Evolutionary conservation across 345 rosid genomes (phyloP).

Genomic region (Rubroshorea leprosula): DNA sequence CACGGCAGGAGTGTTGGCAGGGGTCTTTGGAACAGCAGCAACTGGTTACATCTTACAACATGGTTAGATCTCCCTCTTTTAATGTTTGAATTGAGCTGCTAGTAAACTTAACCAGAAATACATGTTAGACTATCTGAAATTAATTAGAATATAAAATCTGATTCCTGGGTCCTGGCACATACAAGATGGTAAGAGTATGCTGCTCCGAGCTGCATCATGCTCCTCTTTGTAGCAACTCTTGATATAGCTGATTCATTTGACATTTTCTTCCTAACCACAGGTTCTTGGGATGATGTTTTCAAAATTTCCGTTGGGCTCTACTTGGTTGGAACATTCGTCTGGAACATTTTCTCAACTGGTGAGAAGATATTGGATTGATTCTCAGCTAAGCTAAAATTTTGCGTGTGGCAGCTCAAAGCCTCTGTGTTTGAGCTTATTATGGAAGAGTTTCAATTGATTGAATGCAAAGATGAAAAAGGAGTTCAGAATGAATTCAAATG

Average conservation of each 20-base stretch:
- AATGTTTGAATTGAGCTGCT: not conserved
- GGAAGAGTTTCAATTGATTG: conserved; percentile 6
- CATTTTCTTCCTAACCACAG: conserved; percentile 27
- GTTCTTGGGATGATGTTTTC: conserved; percentile 97
- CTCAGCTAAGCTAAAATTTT: conserved; percentile 8
- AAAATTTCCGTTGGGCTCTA: too few species aligned
- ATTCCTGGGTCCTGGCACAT: too few species aligned
- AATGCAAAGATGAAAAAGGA: conserved; percentile 3
- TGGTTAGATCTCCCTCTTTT: conserved; percentile 34
- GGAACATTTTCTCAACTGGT: conserved; percentile 87
- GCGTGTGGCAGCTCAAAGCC: conserved; percentile 9
- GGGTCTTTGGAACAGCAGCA: conserved; percentile 91
- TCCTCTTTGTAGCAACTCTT: too few species aligned
- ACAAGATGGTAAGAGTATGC: too few species aligned
- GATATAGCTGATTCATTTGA: not conserved
- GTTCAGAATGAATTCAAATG: not conserved
- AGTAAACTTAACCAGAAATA: not conserved
- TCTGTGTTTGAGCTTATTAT: conserved; percentile 14
- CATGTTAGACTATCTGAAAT: too few species aligned
- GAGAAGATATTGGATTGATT: conserved; percentile 73
- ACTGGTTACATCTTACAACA: conserved; percentile 93
- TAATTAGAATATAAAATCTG: too few species aligned
- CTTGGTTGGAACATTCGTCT: too few species aligned
- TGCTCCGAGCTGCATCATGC: too few species aligned
- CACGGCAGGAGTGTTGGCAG: conserved; percentile 92